Evolutionary conservation across 352 stramenopile species (phyloP).

Genomic region (Phytophthora pluvialis): DNA sequence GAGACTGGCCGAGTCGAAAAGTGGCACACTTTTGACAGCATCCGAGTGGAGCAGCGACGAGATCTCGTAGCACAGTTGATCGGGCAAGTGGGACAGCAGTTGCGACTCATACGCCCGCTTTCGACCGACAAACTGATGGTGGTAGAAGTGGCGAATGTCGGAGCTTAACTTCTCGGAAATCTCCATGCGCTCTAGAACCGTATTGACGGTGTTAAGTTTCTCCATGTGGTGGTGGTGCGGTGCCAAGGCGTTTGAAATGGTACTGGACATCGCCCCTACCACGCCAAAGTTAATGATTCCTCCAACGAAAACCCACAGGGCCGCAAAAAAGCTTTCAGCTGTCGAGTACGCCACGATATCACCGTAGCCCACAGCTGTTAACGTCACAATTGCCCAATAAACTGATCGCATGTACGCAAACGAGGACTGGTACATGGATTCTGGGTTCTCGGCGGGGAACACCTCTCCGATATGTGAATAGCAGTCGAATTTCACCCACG

Average conservation of each 20-base stretch:
- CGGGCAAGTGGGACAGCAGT: slow-evolving; percentile 57
- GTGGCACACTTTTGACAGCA: slow-evolving; percentile 52
- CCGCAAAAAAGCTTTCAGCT: slow-evolving; percentile 64
- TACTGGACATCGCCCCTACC: slow-evolving; percentile 74
- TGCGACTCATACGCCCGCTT: slow-evolving; percentile 67
- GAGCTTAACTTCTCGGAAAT: slow-evolving; percentile 49
- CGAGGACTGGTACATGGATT: slow-evolving; percentile 49
- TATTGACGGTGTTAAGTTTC: slow-evolving; percentile 65
- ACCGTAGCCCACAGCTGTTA: slow-evolving; percentile 74
- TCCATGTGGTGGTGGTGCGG: slow-evolving; percentile 66
- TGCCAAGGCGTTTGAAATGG: slow-evolving; percentile 67
- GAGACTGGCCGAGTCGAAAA: slow-evolving; percentile 64
- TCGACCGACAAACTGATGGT: slow-evolving; percentile 70
- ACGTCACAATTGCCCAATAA: slow-evolving; percentile 72
- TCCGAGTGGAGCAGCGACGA: slow-evolving; percentile 68
- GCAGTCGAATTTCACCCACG: slow-evolving; percentile 70
- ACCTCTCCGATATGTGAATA: slow-evolving; percentile 55
- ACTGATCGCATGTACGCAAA: slow-evolving; percentile 74
- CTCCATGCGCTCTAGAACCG: slow-evolving; percentile 53
- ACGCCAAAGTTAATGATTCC: slow-evolving; percentile 83
- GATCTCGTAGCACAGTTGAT: slow-evolving; percentile 72
- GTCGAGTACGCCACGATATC: slow-evolving; percentile 48
- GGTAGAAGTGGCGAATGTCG: slow-evolving; percentile 61
- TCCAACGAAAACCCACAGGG: slow-evolving; percentile 66
- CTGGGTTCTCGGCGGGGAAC: slow-evolving; percentile 37